These are phyloP conservation scores for Metschnikowia gruessii DNA, from an alignment of 805 yeast species.

Conservation along the genomic window DNA sequence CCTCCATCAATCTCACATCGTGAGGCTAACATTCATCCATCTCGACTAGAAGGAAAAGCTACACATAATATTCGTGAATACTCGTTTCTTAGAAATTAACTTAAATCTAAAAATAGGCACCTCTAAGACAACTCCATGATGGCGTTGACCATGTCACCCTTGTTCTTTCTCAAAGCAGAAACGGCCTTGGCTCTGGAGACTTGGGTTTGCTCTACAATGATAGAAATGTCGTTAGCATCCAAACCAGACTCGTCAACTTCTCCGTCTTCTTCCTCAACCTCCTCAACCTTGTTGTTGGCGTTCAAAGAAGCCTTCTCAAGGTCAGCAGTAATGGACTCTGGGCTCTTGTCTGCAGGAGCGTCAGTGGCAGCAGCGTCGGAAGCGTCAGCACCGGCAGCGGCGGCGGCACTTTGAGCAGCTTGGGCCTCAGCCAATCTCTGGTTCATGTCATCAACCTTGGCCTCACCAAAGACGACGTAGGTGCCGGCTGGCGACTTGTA, in stretches of 20 bases:
- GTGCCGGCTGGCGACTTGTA: conserved; percentile 92
- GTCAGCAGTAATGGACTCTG: conserved; percentile 80
- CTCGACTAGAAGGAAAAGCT: too few relatives aligned
- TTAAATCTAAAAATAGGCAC: too few relatives aligned
- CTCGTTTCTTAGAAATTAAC: too few relatives aligned
- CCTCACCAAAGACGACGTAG: conserved; percentile 96
- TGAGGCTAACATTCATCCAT: too few relatives aligned
- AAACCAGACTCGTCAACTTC: conserved; percentile 85
- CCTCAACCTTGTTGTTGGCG: conserved; percentile 43
- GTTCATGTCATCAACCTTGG: conserved; percentile 91
- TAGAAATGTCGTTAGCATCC: conserved; percentile 74
- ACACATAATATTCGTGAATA: too few relatives aligned
- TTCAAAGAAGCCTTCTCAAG: conserved; percentile 62
- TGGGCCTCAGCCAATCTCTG: conserved; percentile 82
- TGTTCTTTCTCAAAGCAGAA: conserved; percentile 82
- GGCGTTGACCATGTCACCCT: conserved; percentile 94
- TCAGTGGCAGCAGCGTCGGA: conserved; percentile 41
- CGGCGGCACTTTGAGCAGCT: conserved; percentile 62
- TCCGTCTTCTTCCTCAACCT: conserved; percentile 60
- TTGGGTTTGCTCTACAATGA: conserved; percentile 88
- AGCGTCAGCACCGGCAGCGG: conserved; percentile 27
- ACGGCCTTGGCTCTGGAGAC: conserved; percentile 88
- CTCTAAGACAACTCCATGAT: conserved; percentile 70
- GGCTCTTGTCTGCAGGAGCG: conserved; percentile 51
- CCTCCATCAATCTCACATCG: too few relatives aligned